Base-by-base conservation (phyloP, 1,284 basidiomycete genomes). In the Trametes pubescens region DNA sequence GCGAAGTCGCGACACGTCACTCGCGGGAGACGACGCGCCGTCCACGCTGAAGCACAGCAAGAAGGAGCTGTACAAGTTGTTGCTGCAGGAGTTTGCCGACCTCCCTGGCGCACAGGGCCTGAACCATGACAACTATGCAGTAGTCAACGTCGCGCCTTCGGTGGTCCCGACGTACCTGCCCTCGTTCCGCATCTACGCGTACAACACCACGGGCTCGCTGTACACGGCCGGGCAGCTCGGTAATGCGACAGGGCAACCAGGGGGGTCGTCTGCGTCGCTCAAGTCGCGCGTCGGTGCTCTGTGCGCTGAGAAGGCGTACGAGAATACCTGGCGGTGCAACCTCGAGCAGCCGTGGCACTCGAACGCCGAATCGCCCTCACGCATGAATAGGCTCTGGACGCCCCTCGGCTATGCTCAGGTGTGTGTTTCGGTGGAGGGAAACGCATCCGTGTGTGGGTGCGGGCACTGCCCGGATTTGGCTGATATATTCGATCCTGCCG, bases 151-250 rank as follows among this genome's bases (percentile, higher is more conserved):
- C 35, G 85, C 86, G 40, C 91, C 94, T 9, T 86, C 91, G 47
- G 87, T 96, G 34, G 91, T 97, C 59, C 95, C 95, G n/a, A 95
- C 95, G 55, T 97, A 93, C 76, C 78, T 93, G 51, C 94, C 96
- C 1, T 86, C 90, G 11, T 88, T 96, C 69, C 82, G 95, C 65
- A 83, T 97, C 3, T 97, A 89, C 80, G 86, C 87, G 70, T 94
- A 94, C 81, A 95, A 94, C 73, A 80, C 86, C 35, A 87, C 88
- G 2, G 84, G 82, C 14, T 75, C 73, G 11, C 62, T 69, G 40
- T 75, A 73, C 38, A 69, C 63, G 11, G 65, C 73, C 62, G 71
- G 70, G 57, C 61, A 70, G 56, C 64, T 65, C 65, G 70, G 67
- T n/a, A 18, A 21, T 6, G 51, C 65, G 62, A 49, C 62, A 64